These are phyloP conservation scores for Plicaturopsis crispa DNA, from an alignment of 768 basidiomycete species.

Conservation along the genomic window DNA sequence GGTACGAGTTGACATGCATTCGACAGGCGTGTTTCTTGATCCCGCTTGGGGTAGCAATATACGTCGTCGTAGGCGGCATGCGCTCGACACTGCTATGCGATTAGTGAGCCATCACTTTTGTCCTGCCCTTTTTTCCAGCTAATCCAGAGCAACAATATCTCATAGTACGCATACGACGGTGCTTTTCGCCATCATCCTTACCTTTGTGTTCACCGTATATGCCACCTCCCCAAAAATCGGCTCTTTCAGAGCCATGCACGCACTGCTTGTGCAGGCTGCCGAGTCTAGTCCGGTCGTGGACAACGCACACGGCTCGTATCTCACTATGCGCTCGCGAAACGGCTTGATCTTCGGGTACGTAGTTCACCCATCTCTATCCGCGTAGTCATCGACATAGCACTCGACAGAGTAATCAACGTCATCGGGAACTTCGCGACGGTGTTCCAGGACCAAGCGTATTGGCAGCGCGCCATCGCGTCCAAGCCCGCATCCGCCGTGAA, in stretches of 20 bases:
- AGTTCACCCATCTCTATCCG: conserved; percentile 14
- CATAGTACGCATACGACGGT: conserved; percentile 79
- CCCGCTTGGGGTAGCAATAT: conserved; percentile 80
- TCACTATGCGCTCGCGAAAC: conserved; percentile 71
- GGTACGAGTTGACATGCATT: background rate
- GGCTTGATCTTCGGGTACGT: conserved; percentile 63
- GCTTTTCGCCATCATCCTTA: conserved; percentile 80
- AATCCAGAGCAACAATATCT: background rate
- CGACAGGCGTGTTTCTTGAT: conserved; percentile 80
- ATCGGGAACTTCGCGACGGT: conserved; percentile 76
- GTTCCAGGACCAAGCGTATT: conserved; percentile 67
- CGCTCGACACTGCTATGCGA: conserved; percentile 80
- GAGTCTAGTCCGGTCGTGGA: conserved; percentile 54
- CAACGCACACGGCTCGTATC: conserved; percentile 81
- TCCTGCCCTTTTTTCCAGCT: background rate
- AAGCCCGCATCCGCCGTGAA: conserved; percentile 81
- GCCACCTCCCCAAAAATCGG: conserved; percentile 76
- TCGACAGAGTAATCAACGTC: conserved; percentile 84
- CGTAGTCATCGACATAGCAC: too few species aligned
- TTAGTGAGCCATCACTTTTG: conserved; percentile 45
- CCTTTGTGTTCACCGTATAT: conserved; percentile 73
- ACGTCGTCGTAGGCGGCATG: conserved; percentile 85
- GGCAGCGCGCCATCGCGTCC: conserved; percentile 88
- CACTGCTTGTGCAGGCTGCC: conserved; percentile 59
- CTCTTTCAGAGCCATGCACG: conserved; percentile 69